Conservation (phyloP, 257 asterid genomes). For the Thymus mandschuricus region DNA sequence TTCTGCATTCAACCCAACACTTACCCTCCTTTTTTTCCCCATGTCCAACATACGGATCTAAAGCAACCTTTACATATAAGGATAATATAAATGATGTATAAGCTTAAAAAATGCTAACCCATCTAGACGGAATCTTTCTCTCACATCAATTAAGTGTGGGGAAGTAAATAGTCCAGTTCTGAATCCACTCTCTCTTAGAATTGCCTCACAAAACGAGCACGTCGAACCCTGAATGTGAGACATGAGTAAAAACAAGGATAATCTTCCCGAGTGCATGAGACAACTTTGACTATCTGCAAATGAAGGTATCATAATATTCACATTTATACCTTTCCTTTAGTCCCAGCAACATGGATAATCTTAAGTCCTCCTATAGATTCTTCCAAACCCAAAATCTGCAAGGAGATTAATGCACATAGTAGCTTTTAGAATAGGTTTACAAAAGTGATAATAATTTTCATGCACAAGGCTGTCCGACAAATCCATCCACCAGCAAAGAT, state of each 20-base stretch:
- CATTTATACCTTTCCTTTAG: constrained; percentile 83
- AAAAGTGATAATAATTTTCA: neutral
- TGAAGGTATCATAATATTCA: neutral
- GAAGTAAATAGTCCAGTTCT: constrained; percentile 90
- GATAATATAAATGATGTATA: constrained; percentile 24
- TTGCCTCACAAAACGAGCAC: constrained; percentile 81
- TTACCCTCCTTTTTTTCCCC: neutral
- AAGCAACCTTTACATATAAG: constrained; percentile 15
- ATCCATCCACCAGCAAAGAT: neutral
- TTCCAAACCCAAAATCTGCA: constrained; percentile 81
- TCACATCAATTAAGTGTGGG: constrained; percentile 91
- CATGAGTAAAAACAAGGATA: constrained; percentile 13
- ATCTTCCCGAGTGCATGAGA: neutral
- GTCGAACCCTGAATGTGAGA: constrained; percentile 78
- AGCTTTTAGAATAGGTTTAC: neutral
- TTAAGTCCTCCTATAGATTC: constrained; percentile 59
- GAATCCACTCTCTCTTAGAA: constrained; percentile 78
- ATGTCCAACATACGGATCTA: neutral
- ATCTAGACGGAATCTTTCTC: constrained; percentile 85
- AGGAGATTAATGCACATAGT: constrained; percentile 32
- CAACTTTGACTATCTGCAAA: neutral
- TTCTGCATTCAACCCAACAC: neutral
- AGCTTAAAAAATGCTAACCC: constrained; percentile 55
- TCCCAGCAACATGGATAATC: constrained; percentile 89
- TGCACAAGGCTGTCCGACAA: constrained; percentile 15